phyloP scores from a whole-genome alignment of 345 rosid genomes.

The Odontarrhena argentea region DNA sequence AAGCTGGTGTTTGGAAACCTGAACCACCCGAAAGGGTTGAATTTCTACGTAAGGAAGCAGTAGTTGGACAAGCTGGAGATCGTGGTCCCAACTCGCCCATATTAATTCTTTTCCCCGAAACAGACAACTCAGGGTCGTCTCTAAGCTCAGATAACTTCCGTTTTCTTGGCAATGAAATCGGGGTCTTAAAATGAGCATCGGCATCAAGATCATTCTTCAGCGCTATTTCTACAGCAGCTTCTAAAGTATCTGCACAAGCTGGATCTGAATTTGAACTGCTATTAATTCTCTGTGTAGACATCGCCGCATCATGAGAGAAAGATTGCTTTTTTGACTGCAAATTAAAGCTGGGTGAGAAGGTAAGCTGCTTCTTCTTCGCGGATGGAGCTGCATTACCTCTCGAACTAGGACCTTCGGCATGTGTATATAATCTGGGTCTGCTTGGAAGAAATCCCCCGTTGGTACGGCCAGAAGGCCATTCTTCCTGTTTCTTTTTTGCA shows the following conservation, averaged over 20 bases:
- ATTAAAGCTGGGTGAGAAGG: slow-evolving; percentile 71
- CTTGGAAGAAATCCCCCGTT: slow-evolving; percentile 64
- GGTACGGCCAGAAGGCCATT: slow-evolving; percentile 83
- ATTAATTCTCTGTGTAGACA: slow-evolving; percentile 46
- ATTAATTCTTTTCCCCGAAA: slow-evolving; percentile 71
- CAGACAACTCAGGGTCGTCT: slow-evolving; percentile 54
- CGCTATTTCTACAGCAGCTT: slow-evolving; percentile 47
- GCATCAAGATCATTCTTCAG: slow-evolving; percentile 48
- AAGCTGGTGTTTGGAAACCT: slow-evolving; percentile 62
- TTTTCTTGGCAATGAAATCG: slow-evolving; percentile 68
- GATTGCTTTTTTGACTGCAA: slow-evolving; percentile 57
- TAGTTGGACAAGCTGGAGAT: slow-evolving; percentile 64
- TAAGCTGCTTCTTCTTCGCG: slow-evolving; percentile 72
- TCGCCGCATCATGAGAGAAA: slow-evolving; percentile 49
- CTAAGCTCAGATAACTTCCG: slow-evolving; percentile 74
- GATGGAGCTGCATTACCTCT: slow-evolving; percentile 54
- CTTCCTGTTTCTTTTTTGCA: slow-evolving; percentile 72
- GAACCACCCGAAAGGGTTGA: slow-evolving; percentile 48
- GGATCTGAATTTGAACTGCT: slow-evolving; percentile 45
- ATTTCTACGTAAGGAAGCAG: slow-evolving; percentile 51
- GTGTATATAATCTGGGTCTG: slow-evolving; percentile 49
- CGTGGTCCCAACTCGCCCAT: slow-evolving; percentile 67
- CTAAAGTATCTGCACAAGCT: slow-evolving; percentile 43
- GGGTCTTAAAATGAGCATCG: slow-evolving; percentile 70
- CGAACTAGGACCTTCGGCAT: slow-evolving; percentile 50